A percentile compares a stretch with the other conserved stretches of the same genome.
phyloP scores from a whole-genome alignment of 202 grass and related monocot genomes.

The Setaria viridis region DNA sequence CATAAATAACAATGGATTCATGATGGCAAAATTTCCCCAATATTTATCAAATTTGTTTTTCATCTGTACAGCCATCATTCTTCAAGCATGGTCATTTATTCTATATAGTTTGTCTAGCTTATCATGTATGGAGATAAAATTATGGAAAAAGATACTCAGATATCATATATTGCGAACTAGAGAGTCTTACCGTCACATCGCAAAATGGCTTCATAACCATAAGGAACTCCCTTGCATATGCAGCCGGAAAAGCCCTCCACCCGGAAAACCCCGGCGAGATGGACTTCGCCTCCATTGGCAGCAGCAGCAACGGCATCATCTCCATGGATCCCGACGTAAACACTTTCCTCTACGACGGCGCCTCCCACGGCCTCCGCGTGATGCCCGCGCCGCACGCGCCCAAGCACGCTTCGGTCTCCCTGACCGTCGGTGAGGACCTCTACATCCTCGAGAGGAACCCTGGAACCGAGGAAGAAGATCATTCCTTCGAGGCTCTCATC shows the following conservation, averaged over 20 bases:
- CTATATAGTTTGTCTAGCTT: too few species aligned
- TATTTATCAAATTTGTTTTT: too few species aligned
- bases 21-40: neutral
- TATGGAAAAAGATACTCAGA: too few species aligned
- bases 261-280: too few species aligned
- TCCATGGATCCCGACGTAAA: neutral
- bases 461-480: neutral
- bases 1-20: neutral
- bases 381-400: slow-evolving; percentile 21
- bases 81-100: too few species aligned
- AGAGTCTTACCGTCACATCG: too few species aligned
- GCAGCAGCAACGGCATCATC: neutral
- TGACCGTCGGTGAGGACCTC: neutral
- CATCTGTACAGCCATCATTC: too few species aligned
- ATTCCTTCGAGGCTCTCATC: slow-evolving; percentile 23
- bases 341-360: slow-evolving; percentile 12
- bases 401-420: neutral
- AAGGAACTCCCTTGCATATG: too few species aligned
- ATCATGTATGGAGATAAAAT: too few species aligned
- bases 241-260: too few species aligned
- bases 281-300: neutral
- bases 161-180: too few species aligned
- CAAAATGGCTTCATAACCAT: too few species aligned
- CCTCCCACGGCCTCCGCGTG: neutral
- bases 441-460: slow-evolving; percentile 3